These are phyloP conservation scores for Pseudonectria foliicola DNA, from an alignment of 2,329 filamentous ascomycete species.

Conservation along the genomic window DNA sequence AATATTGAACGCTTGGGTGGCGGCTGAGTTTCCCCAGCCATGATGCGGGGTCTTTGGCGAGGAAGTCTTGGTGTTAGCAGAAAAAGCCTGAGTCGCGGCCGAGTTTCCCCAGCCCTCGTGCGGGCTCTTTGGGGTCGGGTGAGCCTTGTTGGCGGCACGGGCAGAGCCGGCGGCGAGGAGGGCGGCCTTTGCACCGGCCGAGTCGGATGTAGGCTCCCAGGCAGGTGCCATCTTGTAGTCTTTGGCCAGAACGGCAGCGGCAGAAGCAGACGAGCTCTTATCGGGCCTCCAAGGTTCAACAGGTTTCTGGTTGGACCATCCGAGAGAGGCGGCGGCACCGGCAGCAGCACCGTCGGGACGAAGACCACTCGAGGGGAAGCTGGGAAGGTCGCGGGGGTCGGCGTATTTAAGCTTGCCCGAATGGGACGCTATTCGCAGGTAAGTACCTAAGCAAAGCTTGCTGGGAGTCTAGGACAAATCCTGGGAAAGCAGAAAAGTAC, in stretches of 20 bases:
- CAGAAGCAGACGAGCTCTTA: conserved; percentile 40
- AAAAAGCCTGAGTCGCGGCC: conserved; percentile 63
- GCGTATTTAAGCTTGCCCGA: conserved; percentile 59
- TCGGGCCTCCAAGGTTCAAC: conserved; percentile 59
- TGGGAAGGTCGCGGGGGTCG: conserved; percentile 64
- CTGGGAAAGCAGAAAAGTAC: conserved; percentile 1
- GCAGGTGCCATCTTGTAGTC: conserved; percentile 39
- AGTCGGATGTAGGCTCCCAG: conserved; percentile 57
- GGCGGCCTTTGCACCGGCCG: conserved; percentile 68
- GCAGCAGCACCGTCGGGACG: conserved; percentile 53
- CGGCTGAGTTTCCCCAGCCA: conserved; percentile 19
- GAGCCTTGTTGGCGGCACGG: conserved; percentile 22
- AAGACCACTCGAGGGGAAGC: conserved; percentile 63
- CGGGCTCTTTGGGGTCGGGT: conserved; percentile 11
- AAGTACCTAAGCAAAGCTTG: conserved; percentile 2
- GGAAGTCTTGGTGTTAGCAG: conserved; percentile 22
- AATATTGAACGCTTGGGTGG: conserved; percentile 32
- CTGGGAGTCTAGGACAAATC: no score
- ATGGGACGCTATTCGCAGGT: conserved; percentile 19
- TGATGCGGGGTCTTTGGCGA: conserved; percentile 10
- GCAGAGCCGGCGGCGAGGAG: conserved; percentile 49
- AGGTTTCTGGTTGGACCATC: conserved; percentile 61
- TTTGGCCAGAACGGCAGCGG: conserved; percentile 35
- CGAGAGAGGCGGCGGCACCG: conserved; percentile 65
- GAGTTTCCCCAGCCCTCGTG: conserved; percentile 52